These are phyloP conservation scores for Apiospora kogelbergensis DNA, from an alignment of 2,329 filamentous ascomycete genomes.

Conservation along the genomic window DNA sequence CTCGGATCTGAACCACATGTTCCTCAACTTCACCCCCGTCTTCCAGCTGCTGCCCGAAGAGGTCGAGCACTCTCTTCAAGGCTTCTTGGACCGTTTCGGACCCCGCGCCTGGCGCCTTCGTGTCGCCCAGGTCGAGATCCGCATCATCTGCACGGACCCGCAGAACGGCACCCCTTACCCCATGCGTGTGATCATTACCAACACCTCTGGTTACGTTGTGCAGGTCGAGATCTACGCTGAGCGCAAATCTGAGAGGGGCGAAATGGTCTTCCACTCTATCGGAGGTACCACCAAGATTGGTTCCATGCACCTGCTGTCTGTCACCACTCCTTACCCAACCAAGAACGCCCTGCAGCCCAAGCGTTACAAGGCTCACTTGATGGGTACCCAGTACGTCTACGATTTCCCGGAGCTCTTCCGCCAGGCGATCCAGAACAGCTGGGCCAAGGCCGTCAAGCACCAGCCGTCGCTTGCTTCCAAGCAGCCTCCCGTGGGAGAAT, in stretches of 20 bases:
- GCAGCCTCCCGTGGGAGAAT: conserved; percentile 83
- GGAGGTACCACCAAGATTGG: conserved; percentile 94
- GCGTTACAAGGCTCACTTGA: conserved; percentile 98
- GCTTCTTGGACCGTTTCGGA: conserved; percentile 95
- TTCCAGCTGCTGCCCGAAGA: conserved; percentile 89
- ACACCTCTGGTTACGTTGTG: conserved; percentile 97
- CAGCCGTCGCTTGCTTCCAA: conserved; percentile 74
- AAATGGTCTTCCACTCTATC: conserved; percentile 98
- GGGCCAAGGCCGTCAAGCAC: conserved; percentile 73
- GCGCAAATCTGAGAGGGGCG: conserved; percentile 95
- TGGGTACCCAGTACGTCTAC: conserved; percentile 99
- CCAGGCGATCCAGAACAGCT: conserved; percentile 95
- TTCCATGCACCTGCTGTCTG: conserved; percentile 88
- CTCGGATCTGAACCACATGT: conserved; percentile 99
- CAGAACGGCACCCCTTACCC: conserved; percentile 82
- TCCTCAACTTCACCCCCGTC: conserved; percentile 98
- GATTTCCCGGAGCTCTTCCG: conserved; percentile 99
- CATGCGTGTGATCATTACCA: conserved; percentile 93
- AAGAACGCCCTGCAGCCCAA: conserved; percentile 99
- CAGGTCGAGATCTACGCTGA: conserved; percentile 97
- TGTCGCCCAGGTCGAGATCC: conserved; percentile 96
- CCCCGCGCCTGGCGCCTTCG: conserved; percentile 93
- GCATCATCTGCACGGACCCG: conserved; percentile 95
- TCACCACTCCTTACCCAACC: conserved; percentile 90
- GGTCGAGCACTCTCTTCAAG: conserved; percentile 88